A percentile compares a stretch with the other conserved stretches of the same genome.
phyloP scores from a whole-genome alignment of 768 basidiomycete genomes.

The Boletus bicolor region DNA sequence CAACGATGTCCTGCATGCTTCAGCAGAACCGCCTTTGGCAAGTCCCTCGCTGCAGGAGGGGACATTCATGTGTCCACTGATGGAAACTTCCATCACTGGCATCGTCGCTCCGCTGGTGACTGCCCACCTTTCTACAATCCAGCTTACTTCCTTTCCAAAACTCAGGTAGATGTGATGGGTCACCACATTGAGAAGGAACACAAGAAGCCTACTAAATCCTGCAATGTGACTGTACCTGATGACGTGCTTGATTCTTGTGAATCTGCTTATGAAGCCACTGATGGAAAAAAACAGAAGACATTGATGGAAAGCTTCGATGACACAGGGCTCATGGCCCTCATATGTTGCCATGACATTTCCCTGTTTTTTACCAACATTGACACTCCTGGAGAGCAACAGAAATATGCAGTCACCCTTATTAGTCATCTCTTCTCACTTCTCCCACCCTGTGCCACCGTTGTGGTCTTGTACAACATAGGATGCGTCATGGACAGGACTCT shows the following conservation, averaged over 20 bases:
- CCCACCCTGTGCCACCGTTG: background rate
- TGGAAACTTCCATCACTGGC: constrained; percentile 6
- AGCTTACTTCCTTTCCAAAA: constrained; percentile 33
- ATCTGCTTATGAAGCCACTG: constrained; percentile 7
- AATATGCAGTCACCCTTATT: background rate
- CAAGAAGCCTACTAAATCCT: constrained; percentile 10
- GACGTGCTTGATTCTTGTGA: constrained; percentile 36
- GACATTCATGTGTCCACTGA: constrained; percentile 3
- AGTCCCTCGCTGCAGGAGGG: background rate
- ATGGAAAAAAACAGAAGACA: constrained; percentile 9
- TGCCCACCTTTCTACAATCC: constrained; percentile 14
- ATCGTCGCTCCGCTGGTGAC: background rate
- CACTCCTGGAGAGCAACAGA: background rate
- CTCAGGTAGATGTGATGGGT: constrained; percentile 33
- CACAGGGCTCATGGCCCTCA: constrained; percentile 33
- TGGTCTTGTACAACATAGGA: background rate
- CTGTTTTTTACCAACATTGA: constrained; percentile 32
- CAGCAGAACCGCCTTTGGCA: background rate
- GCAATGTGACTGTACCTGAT: constrained; percentile 26
- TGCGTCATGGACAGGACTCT: background rate
- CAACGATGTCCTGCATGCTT: background rate
- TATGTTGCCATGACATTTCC: constrained; percentile 38
- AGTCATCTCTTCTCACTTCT: too few relatives aligned
- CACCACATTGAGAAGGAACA: constrained; percentile 21
- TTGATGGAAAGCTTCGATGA: constrained; percentile 5